phyloP scores from a whole-genome alignment of 495 filamentous ascomycete genomes.

The Parathielavia appendiculata region DNA sequence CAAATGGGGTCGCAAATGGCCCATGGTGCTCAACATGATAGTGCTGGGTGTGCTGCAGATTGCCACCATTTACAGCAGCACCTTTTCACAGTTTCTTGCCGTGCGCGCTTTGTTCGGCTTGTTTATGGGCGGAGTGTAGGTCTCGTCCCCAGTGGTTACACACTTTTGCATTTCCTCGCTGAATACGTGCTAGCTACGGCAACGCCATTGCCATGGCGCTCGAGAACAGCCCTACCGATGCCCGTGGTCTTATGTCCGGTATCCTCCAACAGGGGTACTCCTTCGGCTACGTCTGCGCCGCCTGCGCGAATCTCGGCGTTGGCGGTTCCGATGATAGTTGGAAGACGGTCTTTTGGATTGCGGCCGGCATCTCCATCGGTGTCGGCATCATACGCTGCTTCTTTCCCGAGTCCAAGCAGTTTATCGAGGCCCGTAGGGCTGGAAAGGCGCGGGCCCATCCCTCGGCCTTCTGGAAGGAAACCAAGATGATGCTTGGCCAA shows the following conservation, averaged over 20 bases:
- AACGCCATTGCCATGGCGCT: conserved; percentile 77
- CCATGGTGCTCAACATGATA: conserved; percentile 70
- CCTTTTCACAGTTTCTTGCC: conserved; percentile 63
- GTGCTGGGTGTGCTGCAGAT: conserved; percentile 60
- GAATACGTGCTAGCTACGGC: conserved; percentile 47
- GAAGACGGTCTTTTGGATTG: conserved; percentile 60
- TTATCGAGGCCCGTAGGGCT: conserved; percentile 56
- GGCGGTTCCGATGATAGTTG: conserved; percentile 52
- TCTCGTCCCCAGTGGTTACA: not conserved
- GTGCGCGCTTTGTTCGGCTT: conserved; percentile 70
- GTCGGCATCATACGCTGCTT: conserved; percentile 58
- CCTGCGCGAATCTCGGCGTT: conserved; percentile 62
- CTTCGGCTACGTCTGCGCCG: conserved; percentile 68
- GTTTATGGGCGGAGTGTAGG: conserved; percentile 69
- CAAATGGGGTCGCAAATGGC: conserved; percentile 73
- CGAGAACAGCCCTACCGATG: conserved; percentile 66
- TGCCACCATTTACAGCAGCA: conserved; percentile 63
- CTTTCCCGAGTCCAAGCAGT: conserved; percentile 69
- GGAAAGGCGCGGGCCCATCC: conserved; percentile 46
- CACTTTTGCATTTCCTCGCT: not conserved
- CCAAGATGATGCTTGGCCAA: conserved; percentile 54
- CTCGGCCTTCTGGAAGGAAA: conserved; percentile 56
- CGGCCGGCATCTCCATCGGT: conserved; percentile 55
- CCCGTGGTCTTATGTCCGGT: conserved; percentile 70
- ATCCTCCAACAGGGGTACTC: conserved; percentile 75